Evolutionary conservation across 2,329 filamentous ascomycete species (phyloP), one percentile per base, ranked within the genome.

Genomic region (Colletotrichum liaoningense): DNA sequence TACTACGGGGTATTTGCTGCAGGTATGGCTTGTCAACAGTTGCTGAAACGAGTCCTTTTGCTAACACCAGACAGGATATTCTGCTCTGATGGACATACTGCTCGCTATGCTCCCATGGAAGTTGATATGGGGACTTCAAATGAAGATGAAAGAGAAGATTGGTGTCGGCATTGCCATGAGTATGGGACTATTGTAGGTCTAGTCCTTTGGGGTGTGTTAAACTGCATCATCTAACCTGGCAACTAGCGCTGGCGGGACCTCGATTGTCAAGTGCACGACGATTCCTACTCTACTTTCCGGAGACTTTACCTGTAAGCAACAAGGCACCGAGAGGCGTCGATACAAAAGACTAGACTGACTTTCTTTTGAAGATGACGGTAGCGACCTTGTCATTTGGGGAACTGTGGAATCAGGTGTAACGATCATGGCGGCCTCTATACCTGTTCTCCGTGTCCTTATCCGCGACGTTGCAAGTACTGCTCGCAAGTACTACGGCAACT

Each of bases 341-440:
- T 28, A 72, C 80, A 22, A 78, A 78, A 65, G 77, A 75, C 16
- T 69, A 69, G 42, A 75, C 78, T 49, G 59, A 81, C 63, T 52
- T 59, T 14, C 55, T 69, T 2, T 60, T 2, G 12, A 16, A 74
- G 72, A 72, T 28, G 67, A 72, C 22, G 59, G 73, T 42, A 46
- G 70, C 33, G 22, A 64, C 0, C 63, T 74, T 0, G 68, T 67
- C 2, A 67, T 74, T 3, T 74, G 72, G 72, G 72, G 72, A 33
- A 63, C 63, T 3, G 28, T 22, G 14, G 72, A 74, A 11, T 14
- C 68, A 11, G 52, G 68, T 14, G 69, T 74, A 11, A 74, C 68
- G 30, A 74, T 74, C 46, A 38, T 62, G 28, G 67, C 64, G 1
- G 64, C 70, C 22, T 75, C 74, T 8, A 74, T 75, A 55, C 74